A percentile compares a stretch with the other conserved stretches of the same genome.
Conservation (phyloP, 2,329 filamentous ascomycete species). For the Monosporascus sp. region DNA sequence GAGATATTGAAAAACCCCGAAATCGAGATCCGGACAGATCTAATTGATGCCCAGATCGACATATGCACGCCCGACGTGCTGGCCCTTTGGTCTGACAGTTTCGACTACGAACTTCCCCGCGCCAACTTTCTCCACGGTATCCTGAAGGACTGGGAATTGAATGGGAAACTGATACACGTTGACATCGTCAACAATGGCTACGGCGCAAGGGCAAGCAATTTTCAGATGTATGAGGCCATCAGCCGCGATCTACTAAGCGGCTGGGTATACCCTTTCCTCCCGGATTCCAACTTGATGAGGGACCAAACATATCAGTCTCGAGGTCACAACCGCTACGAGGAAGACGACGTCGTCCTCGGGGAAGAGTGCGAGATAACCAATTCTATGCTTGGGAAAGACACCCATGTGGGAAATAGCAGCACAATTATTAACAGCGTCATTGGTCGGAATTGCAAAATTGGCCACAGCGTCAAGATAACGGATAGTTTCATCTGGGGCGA, state of each 20-base stretch:
- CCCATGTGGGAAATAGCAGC: conserved; percentile 67
- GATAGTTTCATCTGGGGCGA: conserved; percentile 88
- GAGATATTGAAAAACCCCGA: conserved; percentile 70
- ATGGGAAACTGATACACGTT: conserved; percentile 93
- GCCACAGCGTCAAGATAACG: conserved; percentile 72
- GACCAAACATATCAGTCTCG: conserved; percentile 71
- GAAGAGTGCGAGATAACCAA: conserved; percentile 65
- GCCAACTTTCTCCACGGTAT: conserved; percentile 89
- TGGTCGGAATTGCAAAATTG: conserved; percentile 80
- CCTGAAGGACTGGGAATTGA: conserved; percentile 92
- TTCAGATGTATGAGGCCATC: conserved; percentile 86
- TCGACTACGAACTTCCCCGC: conserved; percentile 88
- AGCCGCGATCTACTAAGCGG: conserved; percentile 79
- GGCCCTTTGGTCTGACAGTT: conserved; percentile 93
- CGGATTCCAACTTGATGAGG: conserved; percentile 78
- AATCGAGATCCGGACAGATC: conserved; percentile 77
- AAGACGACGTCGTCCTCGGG: conserved; percentile 70
- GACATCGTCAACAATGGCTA: conserved; percentile 81
- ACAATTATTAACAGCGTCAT: conserved; percentile 72
- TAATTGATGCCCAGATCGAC: conserved; percentile 92
- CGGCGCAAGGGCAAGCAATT: conserved; percentile 76
- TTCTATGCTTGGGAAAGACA: conserved; percentile 72
- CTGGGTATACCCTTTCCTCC: conserved; percentile 85
- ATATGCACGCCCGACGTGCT: conserved; percentile 96
- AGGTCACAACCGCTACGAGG: conserved; percentile 68